Base-by-base conservation (phyloP, 495 filamentous ascomycete genomes). In the Podospora pseudopauciseta region DNA sequence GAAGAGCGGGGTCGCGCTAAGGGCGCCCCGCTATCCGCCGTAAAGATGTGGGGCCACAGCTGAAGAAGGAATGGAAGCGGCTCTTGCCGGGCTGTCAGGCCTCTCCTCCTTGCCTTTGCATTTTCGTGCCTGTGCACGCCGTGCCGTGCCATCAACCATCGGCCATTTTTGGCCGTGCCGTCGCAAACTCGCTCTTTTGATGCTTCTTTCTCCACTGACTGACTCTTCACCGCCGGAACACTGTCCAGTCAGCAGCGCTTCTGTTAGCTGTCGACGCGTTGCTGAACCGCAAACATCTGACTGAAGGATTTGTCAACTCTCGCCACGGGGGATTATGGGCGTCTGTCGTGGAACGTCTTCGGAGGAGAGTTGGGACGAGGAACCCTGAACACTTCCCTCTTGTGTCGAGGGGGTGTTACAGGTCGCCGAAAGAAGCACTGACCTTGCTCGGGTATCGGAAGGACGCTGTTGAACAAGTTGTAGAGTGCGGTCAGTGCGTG, bases 21-120 rank as follows among this genome's bases (percentile, higher is more conserved):
- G 19, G 30, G 15, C 19, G 18, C 28, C n/a, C 5, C 27, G 30
- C 61, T 63, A 32, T 5, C 30, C 30, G 30, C 1, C 30, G 30
- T 32, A 32, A 61, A 27, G 6, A 63, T 28, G 59, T 61, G 61
- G 61, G 32, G 34, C 28, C 16, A 11, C 49, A 49, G 27, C 30
- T 63, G 61, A 32, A 63, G 61, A 49, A 11, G 34, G 1, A 18
- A 28, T 23, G 23, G 59, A 23, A 62, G 60, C 27, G 27, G 56
- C 26, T 61, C 59, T 61, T 63, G 30, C 27, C 30, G 34, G 61
- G 30, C 32, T 32, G 27, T 61, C 7, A 32, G 4, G 61, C 61
- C 61, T 63, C 61, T 63, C 61, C 61, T 63, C 61, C 61, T 63
- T 63, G 61, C 61, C 61, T 63, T 20, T 63, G 32, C 61, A 63